A percentile compares a stretch with the other conserved stretches of the same genome.
Conservation (phyloP, 2,329 filamentous ascomycete species). For the Aureobasidium sp. region DNA sequence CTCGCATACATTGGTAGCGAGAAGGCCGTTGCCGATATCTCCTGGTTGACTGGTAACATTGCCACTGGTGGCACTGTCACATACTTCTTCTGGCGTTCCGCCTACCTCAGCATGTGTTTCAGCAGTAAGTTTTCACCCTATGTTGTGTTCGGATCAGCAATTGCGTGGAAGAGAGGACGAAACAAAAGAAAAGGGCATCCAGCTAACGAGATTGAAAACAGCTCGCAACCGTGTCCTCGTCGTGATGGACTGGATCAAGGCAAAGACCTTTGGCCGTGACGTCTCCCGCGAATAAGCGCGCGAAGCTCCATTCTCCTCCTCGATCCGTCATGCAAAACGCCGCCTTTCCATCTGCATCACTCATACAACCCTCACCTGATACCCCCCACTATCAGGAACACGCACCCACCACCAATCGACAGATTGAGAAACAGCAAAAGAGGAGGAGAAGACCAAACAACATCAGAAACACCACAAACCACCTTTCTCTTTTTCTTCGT, state of each 20-base stretch:
- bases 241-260: slow-evolving; percentile 91
- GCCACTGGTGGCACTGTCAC: slow-evolving; percentile 82
- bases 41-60: slow-evolving; percentile 94
- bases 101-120: slow-evolving; percentile 99
- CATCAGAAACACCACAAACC: background rate
- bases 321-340: background rate
- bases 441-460: background rate
- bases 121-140: slow-evolving; percentile 65
- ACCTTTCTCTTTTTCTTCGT: background rate
- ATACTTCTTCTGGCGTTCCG: slow-evolving; percentile 96
- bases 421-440: background rate
- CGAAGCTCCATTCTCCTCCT: background rate
- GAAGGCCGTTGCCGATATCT: slow-evolving; percentile 93
- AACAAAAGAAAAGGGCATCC: slow-evolving; percentile 9
- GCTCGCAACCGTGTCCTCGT: slow-evolving; percentile 92
- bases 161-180: background rate
- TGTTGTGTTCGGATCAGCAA: background rate
- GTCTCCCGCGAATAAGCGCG: slow-evolving; percentile 64
- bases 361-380: slow-evolving; percentile 10
- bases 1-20: slow-evolving; percentile 97
- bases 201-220: slow-evolving; percentile 32
- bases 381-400: background rate
- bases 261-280: slow-evolving; percentile 91
- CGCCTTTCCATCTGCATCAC: background rate
- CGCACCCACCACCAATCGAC: slow-evolving; percentile 1